Evolutionary conservation across 106 monocot genomes (phyloP), one percentile per base, ranked within the genome.

Genomic region (Amphibolis antarctica): DNA sequence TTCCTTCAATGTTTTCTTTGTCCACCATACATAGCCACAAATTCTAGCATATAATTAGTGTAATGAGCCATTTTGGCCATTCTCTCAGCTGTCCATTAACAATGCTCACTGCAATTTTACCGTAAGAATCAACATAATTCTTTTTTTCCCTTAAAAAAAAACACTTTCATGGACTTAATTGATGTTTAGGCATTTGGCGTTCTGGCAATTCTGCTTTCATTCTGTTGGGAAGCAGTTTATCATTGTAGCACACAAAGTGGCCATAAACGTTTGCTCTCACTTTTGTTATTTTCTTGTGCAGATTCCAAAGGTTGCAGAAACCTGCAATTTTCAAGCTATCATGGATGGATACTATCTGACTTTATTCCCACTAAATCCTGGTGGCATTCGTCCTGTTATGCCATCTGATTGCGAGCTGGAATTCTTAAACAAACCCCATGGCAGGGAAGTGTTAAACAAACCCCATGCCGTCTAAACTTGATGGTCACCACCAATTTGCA

Each of bases 341-440:
- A 71, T 81, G 69, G 81, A 86, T 68, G 89, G 88, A 14, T 94
- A 89, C 44, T 94, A 81, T 62, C 25, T 53, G n/a, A 81, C 75
- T 28, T 68, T 94, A 27, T 94, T 94, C 67, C 93, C 93, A 0
- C 63, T 94, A 51, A 94, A 94, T 55, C 93, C 93, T 14, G 72
- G 93, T 10, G 65, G 77, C 62, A 94, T 94, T 63, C 75, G 68
- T 24, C 93, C 93, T 29, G 56, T 80, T 17, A 55, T 77, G 27
- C 93, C 93, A 12, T 76, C 65, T 18, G 83, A 12, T 46, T 89
- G 79, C 21, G 28, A 77, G 49, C 69, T 54, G 1, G 79, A 83
- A 23, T 65, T 23, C 22, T 81, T 94, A 47, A 78, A 76, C 24
- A 63, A 65, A 63, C 83, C 86, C 12, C 93, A 89, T 76, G 51